Evolutionary conservation across 106 monocot species (phyloP), one percentile per base, ranked within the genome.

Genomic region (Posidonia australis): DNA sequence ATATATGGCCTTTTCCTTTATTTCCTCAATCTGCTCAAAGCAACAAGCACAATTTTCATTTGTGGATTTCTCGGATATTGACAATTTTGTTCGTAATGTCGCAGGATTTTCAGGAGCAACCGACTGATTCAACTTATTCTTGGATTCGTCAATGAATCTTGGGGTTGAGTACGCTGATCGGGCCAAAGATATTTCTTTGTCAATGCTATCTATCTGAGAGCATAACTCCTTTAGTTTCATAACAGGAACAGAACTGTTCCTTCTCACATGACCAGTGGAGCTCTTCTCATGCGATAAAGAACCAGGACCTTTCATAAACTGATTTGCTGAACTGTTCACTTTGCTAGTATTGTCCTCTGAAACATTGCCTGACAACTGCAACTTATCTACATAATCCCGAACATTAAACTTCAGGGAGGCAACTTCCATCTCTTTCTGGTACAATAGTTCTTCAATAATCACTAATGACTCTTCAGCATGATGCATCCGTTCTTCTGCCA

Each of bases 361-460:
- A 45, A 75, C 1, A 23, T 54, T 69, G 47, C 64, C 36, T 7
- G 36, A 36, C 2, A 7, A 41, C 17, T 36, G 64, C 1, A 61
- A 74, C 36, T 70, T 75, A 26, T 75, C 70, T 20, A 63, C 67
- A 24, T 56, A 83, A 29, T 64, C 67, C 42, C 76, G 58, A 21
- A 86, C 9, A 62, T 86, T 58, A 55, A 77, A 76, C 66, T 72
- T 83, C 26, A 87, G 78, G 2, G 79, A 79, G 29, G 71, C 66
- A 26, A 82, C 84, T 54, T 92, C 87, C 42, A 74, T 58, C 23
- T 92, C 84, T 72, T 82, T 82, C 46, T 78, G 71, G 70, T 76
- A 74, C 27, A 92, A 42, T 10, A 78, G 54, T 26, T 87, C 77
- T 74, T 82, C 79, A 9, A 92, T 66, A 36, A 79, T 61, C 5